These are phyloP conservation scores for Samsoniella hepiali DNA, from an alignment of 2,329 filamentous ascomycete genomes.

Conservation along the genomic window DNA sequence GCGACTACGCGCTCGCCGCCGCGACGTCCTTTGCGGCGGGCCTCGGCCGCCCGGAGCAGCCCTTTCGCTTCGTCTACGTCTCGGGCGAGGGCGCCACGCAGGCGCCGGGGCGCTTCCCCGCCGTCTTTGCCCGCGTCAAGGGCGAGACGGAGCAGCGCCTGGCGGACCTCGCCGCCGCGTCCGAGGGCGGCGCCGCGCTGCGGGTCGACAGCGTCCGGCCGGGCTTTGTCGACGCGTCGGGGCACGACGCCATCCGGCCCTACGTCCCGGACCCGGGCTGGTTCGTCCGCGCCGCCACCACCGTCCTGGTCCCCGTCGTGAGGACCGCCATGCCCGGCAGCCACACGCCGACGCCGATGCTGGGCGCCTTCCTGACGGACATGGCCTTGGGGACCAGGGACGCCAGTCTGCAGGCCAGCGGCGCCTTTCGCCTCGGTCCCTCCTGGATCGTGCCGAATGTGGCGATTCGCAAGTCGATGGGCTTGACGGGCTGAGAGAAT, in stretches of 20 bases:
- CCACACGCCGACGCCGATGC: slow-evolving; percentile 41
- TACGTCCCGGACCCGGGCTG: slow-evolving; percentile 38
- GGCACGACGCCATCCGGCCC: slow-evolving; percentile 40
- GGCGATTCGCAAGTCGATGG: slow-evolving; percentile 34
- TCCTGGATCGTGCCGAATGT: slow-evolving; percentile 36
- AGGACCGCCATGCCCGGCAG: slow-evolving; percentile 22
- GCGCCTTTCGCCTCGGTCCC: slow-evolving; percentile 34
- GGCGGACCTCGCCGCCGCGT: slow-evolving; percentile 45
- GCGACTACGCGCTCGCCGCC: slow-evolving; percentile 61
- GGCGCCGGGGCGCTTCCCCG: slow-evolving; percentile 51
- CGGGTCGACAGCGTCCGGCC: slow-evolving; percentile 57
- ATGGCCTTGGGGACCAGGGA: slow-evolving; percentile 43
- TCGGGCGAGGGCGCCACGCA: slow-evolving; percentile 62
- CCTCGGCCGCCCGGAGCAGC: slow-evolving; percentile 40
- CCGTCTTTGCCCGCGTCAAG: slow-evolving; percentile 62
- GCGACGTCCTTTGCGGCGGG: slow-evolving; percentile 55
- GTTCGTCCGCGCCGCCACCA: slow-evolving; percentile 15
- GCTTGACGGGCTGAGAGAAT: slow-evolving; percentile 20
- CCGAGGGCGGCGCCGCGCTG: slow-evolving; percentile 38
- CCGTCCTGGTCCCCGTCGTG: slow-evolving; percentile 28
- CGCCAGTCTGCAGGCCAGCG: slow-evolving; percentile 23
- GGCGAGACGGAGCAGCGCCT: slow-evolving; percentile 62
- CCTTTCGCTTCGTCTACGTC: slow-evolving; percentile 69
- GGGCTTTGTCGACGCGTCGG: slow-evolving; percentile 50
- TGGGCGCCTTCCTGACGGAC: slow-evolving; percentile 44